Percentiles rank a stretch among this genome's conserved stretches.
phyloP scores from a whole-genome alignment of 2,329 filamentous ascomycete species.

The Alternaria sp. region DNA sequence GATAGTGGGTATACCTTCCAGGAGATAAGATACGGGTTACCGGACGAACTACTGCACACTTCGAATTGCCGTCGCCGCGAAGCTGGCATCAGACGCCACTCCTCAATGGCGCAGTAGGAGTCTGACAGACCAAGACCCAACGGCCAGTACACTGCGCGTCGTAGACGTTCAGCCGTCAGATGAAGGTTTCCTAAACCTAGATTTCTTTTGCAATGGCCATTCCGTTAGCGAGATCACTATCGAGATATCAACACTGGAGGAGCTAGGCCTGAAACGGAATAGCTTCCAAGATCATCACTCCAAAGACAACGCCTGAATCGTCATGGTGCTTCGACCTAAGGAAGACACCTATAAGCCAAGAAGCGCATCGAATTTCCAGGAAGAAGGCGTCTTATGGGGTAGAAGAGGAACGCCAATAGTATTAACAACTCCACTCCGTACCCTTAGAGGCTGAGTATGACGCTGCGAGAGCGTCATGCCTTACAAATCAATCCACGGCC shows the following conservation, averaged over 20 bases:
- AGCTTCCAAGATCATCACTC: neutral
- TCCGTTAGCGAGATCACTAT: neutral
- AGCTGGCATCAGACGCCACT: neutral
- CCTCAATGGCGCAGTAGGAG: neutral
- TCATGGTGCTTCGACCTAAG: neutral
- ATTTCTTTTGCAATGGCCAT: neutral
- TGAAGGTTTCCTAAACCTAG: rapidly evolving
- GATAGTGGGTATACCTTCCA: neutral
- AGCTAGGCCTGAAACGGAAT: neutral
- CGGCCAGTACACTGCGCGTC: neutral
- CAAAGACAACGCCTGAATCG: neutral
- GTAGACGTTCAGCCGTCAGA: neutral
- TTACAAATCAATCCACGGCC: neutral
- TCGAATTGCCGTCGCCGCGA: neutral
- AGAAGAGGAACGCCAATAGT: neutral
- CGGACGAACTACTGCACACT: neutral
- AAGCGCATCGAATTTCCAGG: neutral
- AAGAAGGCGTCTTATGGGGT: neutral
- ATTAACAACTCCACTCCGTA: neutral
- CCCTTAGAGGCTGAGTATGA: neutral
- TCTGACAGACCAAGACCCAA: neutral
- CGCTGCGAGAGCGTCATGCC: slow-evolving; percentile 1
- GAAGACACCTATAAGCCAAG: neutral
- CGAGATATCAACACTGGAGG: neutral
- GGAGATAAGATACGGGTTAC: neutral